Conservation (phyloP, 2,329 filamentous ascomycete species). For the Purpureocillium lavendulum region DNA sequence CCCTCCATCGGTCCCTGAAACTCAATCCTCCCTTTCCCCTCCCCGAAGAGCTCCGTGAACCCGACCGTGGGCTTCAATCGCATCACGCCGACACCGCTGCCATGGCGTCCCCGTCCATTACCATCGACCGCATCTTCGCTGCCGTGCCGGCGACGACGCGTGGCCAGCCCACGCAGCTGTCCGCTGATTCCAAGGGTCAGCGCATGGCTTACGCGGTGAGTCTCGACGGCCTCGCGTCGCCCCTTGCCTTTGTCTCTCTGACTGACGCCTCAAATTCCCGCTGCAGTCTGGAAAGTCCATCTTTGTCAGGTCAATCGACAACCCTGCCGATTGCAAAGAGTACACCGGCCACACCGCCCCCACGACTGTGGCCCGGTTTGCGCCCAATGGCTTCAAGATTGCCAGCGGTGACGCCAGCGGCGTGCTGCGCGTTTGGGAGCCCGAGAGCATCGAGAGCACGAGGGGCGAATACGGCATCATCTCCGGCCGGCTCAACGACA, state of each 20-base stretch:
- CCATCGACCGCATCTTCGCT: conserved; percentile 66
- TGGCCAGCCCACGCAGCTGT: conserved; percentile 83
- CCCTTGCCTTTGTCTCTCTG: background rate
- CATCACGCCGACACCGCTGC: background rate
- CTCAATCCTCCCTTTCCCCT: too few relatives aligned
- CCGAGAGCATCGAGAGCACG: conserved; percentile 72
- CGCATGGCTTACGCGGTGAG: conserved; percentile 85
- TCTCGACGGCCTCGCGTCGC: conserved; percentile 7
- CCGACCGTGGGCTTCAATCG: too few relatives aligned
- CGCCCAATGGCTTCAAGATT: conserved; percentile 89
- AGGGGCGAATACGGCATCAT: conserved; percentile 95
- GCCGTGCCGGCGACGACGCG: conserved; percentile 75
- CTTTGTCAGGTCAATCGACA: conserved; percentile 89
- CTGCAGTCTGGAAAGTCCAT: conserved; percentile 86
- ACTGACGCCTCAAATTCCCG: background rate
- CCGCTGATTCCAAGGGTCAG: conserved; percentile 80
- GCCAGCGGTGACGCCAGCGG: conserved; percentile 85
- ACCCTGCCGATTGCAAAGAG: conserved; percentile 75
- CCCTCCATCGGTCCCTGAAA: too few relatives aligned
- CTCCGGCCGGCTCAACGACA: conserved; percentile 87
- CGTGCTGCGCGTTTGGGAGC: conserved; percentile 85
- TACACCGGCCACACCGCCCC: conserved; percentile 85
- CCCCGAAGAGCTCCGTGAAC: too few relatives aligned
- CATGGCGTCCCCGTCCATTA: conserved; percentile 39
- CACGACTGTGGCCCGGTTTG: conserved; percentile 89